phyloP scores from a whole-genome alignment of 2,329 filamentous ascomycete species.

The Coniochaeta sp. region DNA sequence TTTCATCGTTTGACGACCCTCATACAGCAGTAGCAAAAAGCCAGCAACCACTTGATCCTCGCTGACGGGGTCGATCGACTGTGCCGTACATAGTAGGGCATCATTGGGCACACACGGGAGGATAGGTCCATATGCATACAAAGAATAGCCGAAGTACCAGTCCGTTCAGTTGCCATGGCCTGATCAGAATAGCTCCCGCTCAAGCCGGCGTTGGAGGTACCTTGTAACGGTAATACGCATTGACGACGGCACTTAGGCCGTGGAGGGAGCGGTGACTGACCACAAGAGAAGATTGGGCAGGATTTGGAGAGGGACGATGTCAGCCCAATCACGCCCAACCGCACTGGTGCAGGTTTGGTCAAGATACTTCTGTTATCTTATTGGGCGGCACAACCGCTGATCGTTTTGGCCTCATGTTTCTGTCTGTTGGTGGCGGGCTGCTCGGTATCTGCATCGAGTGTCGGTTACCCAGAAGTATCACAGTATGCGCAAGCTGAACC shows the following conservation, averaged over 20 bases:
- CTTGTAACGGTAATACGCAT: background rate
- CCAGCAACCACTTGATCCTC: background rate
- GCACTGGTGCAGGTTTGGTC: background rate
- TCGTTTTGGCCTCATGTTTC: background rate
- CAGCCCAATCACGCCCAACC: background rate
- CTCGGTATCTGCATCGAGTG: background rate
- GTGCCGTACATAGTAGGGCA: background rate
- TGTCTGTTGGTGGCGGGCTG: background rate
- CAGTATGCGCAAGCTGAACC: no score
- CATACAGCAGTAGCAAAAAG: background rate
- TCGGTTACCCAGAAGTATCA: background rate
- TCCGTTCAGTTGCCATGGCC: background rate
- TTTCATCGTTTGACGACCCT: background rate
- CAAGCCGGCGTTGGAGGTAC: background rate
- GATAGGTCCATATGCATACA: background rate
- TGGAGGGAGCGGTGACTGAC: background rate
- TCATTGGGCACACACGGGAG: background rate
- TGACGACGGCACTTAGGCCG: background rate
- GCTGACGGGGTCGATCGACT: background rate
- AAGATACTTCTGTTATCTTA: background rate
- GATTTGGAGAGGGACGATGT: background rate
- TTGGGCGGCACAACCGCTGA: background rate
- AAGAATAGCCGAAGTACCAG: background rate
- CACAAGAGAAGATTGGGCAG: background rate
- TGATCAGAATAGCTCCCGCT: background rate